Evolutionary conservation across 345 rosid genomes (phyloP).

Genomic region (Populus davidiana): DNA sequence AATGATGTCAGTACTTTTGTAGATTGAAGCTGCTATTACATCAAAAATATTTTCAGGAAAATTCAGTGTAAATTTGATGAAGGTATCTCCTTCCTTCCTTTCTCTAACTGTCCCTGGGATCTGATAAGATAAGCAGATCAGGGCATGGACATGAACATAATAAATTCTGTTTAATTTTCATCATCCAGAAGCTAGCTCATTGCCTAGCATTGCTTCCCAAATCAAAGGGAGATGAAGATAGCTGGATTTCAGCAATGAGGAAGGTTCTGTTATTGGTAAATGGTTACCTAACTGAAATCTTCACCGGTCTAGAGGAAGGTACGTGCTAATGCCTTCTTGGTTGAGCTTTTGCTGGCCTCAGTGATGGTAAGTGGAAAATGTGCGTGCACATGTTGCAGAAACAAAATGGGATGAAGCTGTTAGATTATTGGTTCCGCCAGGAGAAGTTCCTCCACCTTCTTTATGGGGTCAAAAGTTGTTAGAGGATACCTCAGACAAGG

Average conservation of each 20-base stretch:
- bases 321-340: conserved; percentile 13
- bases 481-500: conserved; percentile 36
- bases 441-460: conserved; percentile 62
- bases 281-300: conserved; percentile 53
- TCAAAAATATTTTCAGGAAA: conserved; percentile 60
- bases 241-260: conserved; percentile 74
- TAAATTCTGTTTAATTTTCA: conserved; percentile 17
- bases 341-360: conserved; percentile 6
- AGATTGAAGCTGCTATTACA: conserved; percentile 70
- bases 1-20: conserved; percentile 16
- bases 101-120: not conserved
- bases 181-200: conserved; percentile 63
- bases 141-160: conserved; percentile 5
- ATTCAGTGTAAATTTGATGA: conserved; percentile 48
- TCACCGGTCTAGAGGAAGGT: conserved; percentile 90
- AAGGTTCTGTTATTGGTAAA: conserved; percentile 62
- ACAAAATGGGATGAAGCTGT: conserved; percentile 53
- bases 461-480: conserved; percentile 51
- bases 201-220: conserved; percentile 84
- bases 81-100: conserved; percentile 39
- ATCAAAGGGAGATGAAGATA: conserved; percentile 68
- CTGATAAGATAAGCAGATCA: conserved; percentile 12
- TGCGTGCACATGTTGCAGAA: conserved; percentile 42
- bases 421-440: conserved; percentile 63
- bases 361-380: conserved; percentile 1